These are phyloP conservation scores for Euphorbia pulcherrima DNA, from an alignment of 345 rosid species.

Conservation along the genomic window DNA sequence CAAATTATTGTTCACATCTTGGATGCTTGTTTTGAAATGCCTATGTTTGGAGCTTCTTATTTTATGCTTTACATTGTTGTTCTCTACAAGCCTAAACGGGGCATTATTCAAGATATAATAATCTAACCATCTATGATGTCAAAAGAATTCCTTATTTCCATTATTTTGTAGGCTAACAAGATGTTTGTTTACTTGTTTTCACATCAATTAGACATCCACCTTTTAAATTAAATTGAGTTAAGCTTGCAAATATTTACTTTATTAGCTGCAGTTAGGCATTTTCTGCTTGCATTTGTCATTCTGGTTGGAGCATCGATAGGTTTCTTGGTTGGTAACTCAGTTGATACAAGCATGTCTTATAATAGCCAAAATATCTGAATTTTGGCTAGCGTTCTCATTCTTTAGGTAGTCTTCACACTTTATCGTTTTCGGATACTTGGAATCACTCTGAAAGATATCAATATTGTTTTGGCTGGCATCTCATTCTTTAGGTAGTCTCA, in stretches of 20 bases:
- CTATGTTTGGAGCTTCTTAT: neutral
- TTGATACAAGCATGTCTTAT: conserved; percentile 62
- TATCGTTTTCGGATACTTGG: neutral
- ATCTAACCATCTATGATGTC: neutral
- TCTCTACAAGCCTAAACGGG: too few relatives aligned
- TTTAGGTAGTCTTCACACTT: conserved; percentile 53
- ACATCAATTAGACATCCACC: neutral
- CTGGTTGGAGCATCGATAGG: conserved; percentile 94
- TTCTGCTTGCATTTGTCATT: conserved; percentile 62
- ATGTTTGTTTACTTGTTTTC: neutral
- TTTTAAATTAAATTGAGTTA: neutral
- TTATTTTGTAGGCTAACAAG: neutral
- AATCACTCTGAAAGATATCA: too few relatives aligned
- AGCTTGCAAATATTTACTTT: neutral
- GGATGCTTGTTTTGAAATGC: neutral
- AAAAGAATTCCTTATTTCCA: too few relatives aligned
- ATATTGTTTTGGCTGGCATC: too few relatives aligned
- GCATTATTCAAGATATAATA: neutral
- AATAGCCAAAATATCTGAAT: conserved; percentile 76
- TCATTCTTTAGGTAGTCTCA: too few relatives aligned
- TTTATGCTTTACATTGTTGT: neutral
- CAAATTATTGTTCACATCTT: too few relatives aligned
- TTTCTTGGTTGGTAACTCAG: conserved; percentile 84
- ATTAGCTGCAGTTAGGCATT: conserved; percentile 52
- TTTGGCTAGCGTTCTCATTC: conserved; percentile 59